phyloP scores from a whole-genome alignment of 805 yeast species.

The Helenozyma baotianmanensis region DNA sequence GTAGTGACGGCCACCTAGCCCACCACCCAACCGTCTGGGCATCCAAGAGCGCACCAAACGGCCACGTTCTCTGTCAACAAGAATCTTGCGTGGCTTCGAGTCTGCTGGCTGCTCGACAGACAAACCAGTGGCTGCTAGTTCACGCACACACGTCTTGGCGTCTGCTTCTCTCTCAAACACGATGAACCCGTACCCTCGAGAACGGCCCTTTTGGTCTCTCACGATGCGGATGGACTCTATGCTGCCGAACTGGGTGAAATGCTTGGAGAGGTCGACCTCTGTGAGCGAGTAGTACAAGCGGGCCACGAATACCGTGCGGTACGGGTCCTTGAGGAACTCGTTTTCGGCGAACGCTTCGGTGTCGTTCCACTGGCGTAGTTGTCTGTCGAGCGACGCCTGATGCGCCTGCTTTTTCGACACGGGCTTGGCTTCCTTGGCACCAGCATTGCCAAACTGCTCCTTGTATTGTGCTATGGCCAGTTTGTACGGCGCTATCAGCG shows the following conservation, averaged over 20 bases:
- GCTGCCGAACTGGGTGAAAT: conserved; percentile 62
- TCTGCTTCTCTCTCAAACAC: conserved; percentile 59
- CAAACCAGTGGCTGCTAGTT: conserved; percentile 44
- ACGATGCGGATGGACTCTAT: conserved; percentile 50
- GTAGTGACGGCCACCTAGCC: conserved; percentile 81
- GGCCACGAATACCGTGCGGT: conserved; percentile 71
- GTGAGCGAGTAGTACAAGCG: conserved; percentile 60
- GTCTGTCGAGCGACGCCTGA: conserved; percentile 12
- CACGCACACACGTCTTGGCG: conserved; percentile 58
- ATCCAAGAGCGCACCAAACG: conserved; percentile 62
- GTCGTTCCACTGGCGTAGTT: conserved; percentile 16
- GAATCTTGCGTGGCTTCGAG: conserved; percentile 43
- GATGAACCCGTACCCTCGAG: conserved; percentile 83
- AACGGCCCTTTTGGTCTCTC: conserved; percentile 39
- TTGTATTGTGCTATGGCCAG: conserved; percentile 23
- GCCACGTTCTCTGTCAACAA: conserved; percentile 74
- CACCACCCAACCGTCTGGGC: conserved; percentile 83
- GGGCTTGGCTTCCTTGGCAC: neutral
- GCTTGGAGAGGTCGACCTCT: conserved; percentile 64
- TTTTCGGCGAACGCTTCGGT: conserved; percentile 14
- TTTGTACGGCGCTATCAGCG: conserved; percentile 40
- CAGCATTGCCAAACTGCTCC: conserved; percentile 13
- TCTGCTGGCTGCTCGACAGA: conserved; percentile 29
- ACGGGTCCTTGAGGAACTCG: conserved; percentile 51
- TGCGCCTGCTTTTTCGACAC: conserved; percentile 4